phyloP scores from a whole-genome alignment of 192 early-diverging fungal species.

The Linnemannia schmuckeri region DNA sequence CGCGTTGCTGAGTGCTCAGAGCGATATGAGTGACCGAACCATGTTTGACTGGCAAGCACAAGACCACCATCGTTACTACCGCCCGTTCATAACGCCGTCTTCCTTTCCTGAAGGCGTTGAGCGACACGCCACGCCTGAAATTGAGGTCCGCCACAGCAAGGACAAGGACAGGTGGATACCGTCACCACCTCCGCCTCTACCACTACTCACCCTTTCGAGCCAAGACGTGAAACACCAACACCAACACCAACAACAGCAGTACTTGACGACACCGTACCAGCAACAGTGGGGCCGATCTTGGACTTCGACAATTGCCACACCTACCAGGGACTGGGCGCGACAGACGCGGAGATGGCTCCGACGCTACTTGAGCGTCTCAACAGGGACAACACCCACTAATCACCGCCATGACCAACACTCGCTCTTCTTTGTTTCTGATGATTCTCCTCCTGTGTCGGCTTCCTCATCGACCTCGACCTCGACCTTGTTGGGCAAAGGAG shows the following conservation, averaged over 20 bases:
- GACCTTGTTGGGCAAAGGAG: neutral
- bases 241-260: neutral
- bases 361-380: neutral
- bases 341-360: neutral
- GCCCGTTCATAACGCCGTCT: neutral
- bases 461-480: neutral
- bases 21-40: neutral
- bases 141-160: neutral
- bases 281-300: neutral
- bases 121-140: neutral
- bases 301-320: neutral
- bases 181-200: neutral
- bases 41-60: neutral
- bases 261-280: neutral
- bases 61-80: neutral
- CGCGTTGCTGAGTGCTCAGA: neutral
- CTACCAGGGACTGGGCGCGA: neutral
- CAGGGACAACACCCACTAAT: neutral
- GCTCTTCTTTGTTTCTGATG: neutral
- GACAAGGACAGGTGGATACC: neutral
- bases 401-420: neutral
- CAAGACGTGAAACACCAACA: neutral
- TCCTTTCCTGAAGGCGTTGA: neutral
- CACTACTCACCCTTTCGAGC: neutral
- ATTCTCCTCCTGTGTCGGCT: neutral